A percentile compares a stretch with the other conserved stretches of the same genome.
Evolutionary conservation across 176 grass and related monocot genomes (phyloP).

Genomic region (Melocanna baccifera): DNA sequence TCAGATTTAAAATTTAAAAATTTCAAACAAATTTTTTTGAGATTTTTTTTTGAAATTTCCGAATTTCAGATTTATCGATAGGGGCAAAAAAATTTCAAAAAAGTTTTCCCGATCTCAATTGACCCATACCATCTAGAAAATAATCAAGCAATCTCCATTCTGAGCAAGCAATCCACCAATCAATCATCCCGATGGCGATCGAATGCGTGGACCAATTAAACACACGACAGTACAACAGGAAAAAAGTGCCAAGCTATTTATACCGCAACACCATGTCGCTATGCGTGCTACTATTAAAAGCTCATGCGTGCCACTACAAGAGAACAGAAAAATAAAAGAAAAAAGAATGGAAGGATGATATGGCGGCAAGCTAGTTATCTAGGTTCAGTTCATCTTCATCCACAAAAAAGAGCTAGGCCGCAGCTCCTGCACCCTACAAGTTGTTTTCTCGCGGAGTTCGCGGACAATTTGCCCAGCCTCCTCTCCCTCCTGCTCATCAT

Average conservation of each 20-base stretch:
- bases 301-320: background rate
- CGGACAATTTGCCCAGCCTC: background rate
- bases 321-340: background rate
- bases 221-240: background rate
- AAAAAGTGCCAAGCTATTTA: background rate
- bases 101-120: background rate
- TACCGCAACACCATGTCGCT: background rate
- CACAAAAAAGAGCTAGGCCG: too few relatives aligned
- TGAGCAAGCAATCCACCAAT: background rate
- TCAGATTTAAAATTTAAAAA: too few relatives aligned
- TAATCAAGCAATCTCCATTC: background rate
- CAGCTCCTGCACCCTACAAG: background rate
- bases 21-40: too few relatives aligned
- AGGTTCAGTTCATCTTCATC: constrained; percentile 6
- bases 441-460: constrained; percentile 1
- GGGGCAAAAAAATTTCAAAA: too few relatives aligned
- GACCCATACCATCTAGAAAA: background rate
- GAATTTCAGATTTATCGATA: too few relatives aligned
- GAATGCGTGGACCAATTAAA: background rate
- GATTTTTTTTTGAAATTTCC: too few relatives aligned
- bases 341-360: background rate
- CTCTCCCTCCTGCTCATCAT: background rate
- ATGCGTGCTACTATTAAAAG: background rate
- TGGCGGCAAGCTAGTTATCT: background rate
- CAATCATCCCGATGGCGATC: background rate